Evolutionary conservation across 2,329 filamentous ascomycete species (phyloP).

Genomic region (Aspergillus sp.): DNA sequence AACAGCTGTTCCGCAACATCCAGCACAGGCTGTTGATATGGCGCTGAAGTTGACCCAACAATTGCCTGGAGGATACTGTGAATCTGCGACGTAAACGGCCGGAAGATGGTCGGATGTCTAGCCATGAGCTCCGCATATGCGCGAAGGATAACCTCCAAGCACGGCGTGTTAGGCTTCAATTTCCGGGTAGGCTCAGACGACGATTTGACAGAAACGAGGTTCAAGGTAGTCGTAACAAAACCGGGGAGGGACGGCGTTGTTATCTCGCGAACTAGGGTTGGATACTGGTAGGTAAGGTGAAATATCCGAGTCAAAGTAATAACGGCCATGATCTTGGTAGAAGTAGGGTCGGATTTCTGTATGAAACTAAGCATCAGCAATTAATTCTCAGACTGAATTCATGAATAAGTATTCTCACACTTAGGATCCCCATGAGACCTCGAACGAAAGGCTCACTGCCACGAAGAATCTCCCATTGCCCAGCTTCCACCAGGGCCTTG

Average conservation of each 20-base stretch:
- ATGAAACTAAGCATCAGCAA: slow-evolving; percentile 14
- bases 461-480: slow-evolving; percentile 78
- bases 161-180: slow-evolving; percentile 42
- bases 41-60: slow-evolving; percentile 61
- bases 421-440: slow-evolving; percentile 71
- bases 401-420: slow-evolving; percentile 49
- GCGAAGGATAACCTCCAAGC: slow-evolving; percentile 69
- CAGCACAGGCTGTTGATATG: slow-evolving; percentile 55
- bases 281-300: slow-evolving; percentile 75
- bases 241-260: slow-evolving; percentile 76
- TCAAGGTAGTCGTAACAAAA: slow-evolving; percentile 72
- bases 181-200: slow-evolving; percentile 35
- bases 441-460: slow-evolving; percentile 73
- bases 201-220: slow-evolving; percentile 56
- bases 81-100: slow-evolving; percentile 71
- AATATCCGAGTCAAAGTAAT: slow-evolving; percentile 82
- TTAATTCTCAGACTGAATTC: neutral
- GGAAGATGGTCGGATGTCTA: slow-evolving; percentile 79
- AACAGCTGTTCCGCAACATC: slow-evolving; percentile 63
- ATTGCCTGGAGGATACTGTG: slow-evolving; percentile 59
- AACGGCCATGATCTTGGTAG: slow-evolving; percentile 73
- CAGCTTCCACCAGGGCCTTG: slow-evolving; percentile 78
- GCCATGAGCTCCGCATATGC: slow-evolving; percentile 71
- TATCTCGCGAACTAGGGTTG: slow-evolving; percentile 81
- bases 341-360: slow-evolving; percentile 73